Base-by-base conservation (phyloP, 2,329 filamentous ascomycete genomes). In the Sclerotinia trifoliorum region DNA sequence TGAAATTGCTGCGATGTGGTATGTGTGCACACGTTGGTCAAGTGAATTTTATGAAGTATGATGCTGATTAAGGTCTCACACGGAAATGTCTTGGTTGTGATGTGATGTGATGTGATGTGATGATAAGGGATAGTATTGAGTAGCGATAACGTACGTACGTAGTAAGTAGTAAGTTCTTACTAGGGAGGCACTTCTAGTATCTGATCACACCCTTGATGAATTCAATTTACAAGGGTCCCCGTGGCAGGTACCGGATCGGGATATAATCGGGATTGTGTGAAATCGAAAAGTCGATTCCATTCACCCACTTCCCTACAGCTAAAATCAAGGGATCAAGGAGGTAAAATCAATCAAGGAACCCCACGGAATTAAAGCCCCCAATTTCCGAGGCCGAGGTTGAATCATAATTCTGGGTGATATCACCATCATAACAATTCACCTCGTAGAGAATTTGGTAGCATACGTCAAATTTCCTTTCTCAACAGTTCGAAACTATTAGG, bases 161-260 rank as follows among this genome's bases (percentile, higher is more conserved):
- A 29, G 29, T 29, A 29, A 5, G 29, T 29, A 29, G 29, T 2
- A 35, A 35, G 35, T 35, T 10, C 35, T 35, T 35, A 11, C 10
- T 11, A 56, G 21, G 32, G 24, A 29, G 19, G 51, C 21, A 32
- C 3, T n/a, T n/a, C 29, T 35, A 10, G 10, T 10, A n/a, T 15
- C 8, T 55, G 32, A 24, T 24, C 13, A 19, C 17, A 21, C 8
- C 21, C n/a, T n/a, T 24, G 35, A 24, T 2, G 1, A 24, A n/a
- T 42, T 11, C 0, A 24, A n/a, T 42, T 11, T 0, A 32, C 55
- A 57, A 57, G 57, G 57, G 39, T 60, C 13, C 7, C 24, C 56
- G 56, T 46, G 56, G 56, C 56, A 46, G 42, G 24, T 46, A 21
- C 56, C 32, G 54, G 54, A 56, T 21, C 56, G 56, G 42, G n/a